Percentiles rank a stretch among this genome's conserved stretches.
Conservation (phyloP, 2,329 filamentous ascomycete genomes). For the Fusarium odoratissimum region DNA sequence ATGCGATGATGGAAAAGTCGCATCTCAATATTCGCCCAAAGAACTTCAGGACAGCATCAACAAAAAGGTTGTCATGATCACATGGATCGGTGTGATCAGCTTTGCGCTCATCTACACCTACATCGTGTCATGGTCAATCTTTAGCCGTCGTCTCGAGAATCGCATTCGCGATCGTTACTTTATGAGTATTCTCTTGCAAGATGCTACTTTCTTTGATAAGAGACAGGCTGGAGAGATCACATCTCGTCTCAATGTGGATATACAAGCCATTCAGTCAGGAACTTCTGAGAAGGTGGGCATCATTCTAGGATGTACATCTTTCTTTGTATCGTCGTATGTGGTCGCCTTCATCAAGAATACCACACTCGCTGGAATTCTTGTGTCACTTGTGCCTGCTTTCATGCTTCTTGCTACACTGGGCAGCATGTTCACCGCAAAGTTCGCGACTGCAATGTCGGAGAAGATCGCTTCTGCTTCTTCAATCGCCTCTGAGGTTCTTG, state of each 20-base stretch:
- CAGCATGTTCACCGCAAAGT: slow-evolving; percentile 65
- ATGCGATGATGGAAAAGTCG: slow-evolving; percentile 54
- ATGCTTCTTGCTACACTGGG: slow-evolving; percentile 68
- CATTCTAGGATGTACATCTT: slow-evolving; percentile 69
- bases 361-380: slow-evolving; percentile 71
- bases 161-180: slow-evolving; percentile 72
- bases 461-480: slow-evolving; percentile 68
- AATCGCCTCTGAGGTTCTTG: slow-evolving; percentile 71
- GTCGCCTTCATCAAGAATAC: slow-evolving; percentile 75
- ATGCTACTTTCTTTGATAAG: slow-evolving; percentile 72
- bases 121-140: slow-evolving; percentile 71
- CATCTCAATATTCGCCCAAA: slow-evolving; percentile 39
- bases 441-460: slow-evolving; percentile 61
- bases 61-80: slow-evolving; percentile 68
- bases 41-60: slow-evolving; percentile 60
- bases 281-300: slow-evolving; percentile 79
- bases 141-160: slow-evolving; percentile 71
- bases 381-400: slow-evolving; percentile 72
- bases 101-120: slow-evolving; percentile 74
- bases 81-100: slow-evolving; percentile 72
- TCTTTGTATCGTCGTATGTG: slow-evolving; percentile 74
- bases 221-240: slow-evolving; percentile 72
- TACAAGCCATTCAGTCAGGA: slow-evolving; percentile 73
- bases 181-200: slow-evolving; percentile 67
- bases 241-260: slow-evolving; percentile 72